Conservation (phyloP, 169 alveolate species). For the Plasmodium chabaudi region DNA sequence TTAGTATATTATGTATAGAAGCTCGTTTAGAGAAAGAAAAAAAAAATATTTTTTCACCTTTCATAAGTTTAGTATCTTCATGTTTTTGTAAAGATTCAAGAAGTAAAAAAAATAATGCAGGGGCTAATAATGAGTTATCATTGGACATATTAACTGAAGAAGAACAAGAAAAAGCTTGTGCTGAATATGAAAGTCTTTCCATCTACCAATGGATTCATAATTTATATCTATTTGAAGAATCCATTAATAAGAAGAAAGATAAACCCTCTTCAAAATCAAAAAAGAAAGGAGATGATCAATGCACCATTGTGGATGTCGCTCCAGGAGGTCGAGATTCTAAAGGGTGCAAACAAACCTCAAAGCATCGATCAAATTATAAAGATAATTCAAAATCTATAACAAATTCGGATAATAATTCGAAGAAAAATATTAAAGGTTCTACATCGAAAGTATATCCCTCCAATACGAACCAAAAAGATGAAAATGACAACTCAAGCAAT, state of each 20-base stretch:
- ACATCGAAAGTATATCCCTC: not conserved
- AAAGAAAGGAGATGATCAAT: constrained; percentile 5
- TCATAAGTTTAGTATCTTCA: constrained; percentile 9
- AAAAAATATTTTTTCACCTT: constrained; percentile 35
- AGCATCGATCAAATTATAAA: too few relatives aligned
- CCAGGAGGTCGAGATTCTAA: not conserved
- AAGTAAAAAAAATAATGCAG: not conserved
- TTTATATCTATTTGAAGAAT: constrained; percentile 62
- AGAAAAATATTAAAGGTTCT: too few relatives aligned
- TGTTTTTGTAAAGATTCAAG: not conserved
- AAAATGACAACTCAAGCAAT: not conserved
- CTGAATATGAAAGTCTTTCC: constrained; percentile 60
- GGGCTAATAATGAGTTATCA: not conserved
- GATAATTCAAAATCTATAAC: too few relatives aligned
- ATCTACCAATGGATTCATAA: constrained; percentile 74
- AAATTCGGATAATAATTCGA: too few relatives aligned
- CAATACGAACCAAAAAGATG: not conserved
- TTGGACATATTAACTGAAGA: constrained; percentile 21
- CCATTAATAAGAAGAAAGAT: constrained; percentile 65
- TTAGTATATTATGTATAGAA: constrained; percentile 85
- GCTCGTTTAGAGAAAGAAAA: constrained; percentile 81
- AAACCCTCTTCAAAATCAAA: not conserved
- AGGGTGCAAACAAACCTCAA: not conserved
- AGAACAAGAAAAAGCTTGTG: constrained; percentile 1
- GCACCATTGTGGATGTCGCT: not conserved